Evolutionary conservation across 306 rosid species (phyloP).

Genomic region (Delonix regia): DNA sequence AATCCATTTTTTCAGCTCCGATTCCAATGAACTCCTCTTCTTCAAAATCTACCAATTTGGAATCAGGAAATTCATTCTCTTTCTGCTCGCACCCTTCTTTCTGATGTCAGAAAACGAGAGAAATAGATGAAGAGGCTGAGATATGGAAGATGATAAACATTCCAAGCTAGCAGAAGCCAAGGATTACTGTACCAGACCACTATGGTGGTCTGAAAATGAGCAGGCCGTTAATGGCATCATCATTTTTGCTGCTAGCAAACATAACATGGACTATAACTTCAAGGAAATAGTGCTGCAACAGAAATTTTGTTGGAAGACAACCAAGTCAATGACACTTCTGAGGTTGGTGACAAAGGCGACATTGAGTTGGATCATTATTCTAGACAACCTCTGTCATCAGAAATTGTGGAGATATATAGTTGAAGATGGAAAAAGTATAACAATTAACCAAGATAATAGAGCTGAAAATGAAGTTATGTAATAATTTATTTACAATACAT

Average conservation of each 20-base stretch:
- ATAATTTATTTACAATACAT: too few species aligned
- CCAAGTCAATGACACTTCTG: slow-evolving; percentile 33
- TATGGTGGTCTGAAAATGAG: neutral
- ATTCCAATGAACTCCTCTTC: slow-evolving; percentile 47
- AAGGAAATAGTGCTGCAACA: slow-evolving; percentile 51
- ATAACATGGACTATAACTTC: slow-evolving; percentile 35
- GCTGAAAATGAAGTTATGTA: too few species aligned
- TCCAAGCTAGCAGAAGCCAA: slow-evolving; percentile 44
- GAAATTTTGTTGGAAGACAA: slow-evolving; percentile 54
- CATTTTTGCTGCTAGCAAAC: neutral
- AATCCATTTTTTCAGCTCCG: slow-evolving; percentile 55
- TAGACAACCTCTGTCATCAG: neutral
- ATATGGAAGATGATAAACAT: slow-evolving; percentile 53
- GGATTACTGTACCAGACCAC: slow-evolving; percentile 39
- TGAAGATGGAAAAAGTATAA: neutral
- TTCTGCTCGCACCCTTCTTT: slow-evolving; percentile 1
- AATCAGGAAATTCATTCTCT: slow-evolving; percentile 38
- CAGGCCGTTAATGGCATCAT: slow-evolving; percentile 44
- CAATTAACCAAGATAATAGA: neutral
- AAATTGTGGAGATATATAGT: neutral
- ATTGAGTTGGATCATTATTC: slow-evolving; percentile 45
- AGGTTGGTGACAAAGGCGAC: slow-evolving; percentile 67
- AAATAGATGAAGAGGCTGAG: neutral
- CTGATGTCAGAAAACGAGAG: slow-evolving; percentile 33
- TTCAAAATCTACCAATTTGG: slow-evolving; percentile 42